Evolutionary conservation across 768 basidiomycete genomes (phyloP), one percentile per base, ranked within the genome.

Genomic region (Xerocomellus intermedius): DNA sequence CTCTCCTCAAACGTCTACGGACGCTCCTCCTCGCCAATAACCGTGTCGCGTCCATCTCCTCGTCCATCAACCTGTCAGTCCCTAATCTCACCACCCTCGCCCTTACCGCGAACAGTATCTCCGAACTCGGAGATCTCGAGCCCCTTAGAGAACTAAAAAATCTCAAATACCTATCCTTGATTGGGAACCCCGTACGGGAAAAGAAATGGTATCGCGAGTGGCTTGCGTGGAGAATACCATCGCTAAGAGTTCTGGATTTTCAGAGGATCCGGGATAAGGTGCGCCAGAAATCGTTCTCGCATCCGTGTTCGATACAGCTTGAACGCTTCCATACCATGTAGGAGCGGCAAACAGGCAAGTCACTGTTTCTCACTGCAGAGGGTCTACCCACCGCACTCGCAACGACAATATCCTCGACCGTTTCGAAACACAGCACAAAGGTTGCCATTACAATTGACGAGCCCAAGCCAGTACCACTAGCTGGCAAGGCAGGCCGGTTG

Each of bases 131-230:
- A 21, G 91, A 94, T 67, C 82, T 94, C 42, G 90, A 93, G 64
- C 85, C 92, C 21, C 77, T 93, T 48, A 89, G 84, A 69, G 88
- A 91, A 64, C 71, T 91, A 52, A 84, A 77, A 68, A 77, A 80
- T 36, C 83, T 96, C 61, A 83, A 85, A 69, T 91, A 86, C 67
- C 71, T 96, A 48, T 84, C 84, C 36, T 74, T 95, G 61, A 63
- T 91, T 59, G 92, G 91, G 22, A 91, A 91, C 63, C 91, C 94
- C 52, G 90, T 94, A 32, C 76, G 80, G 69, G 89, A 94, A 77
- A 90, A 89, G 80, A 91, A 93, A 83, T 91, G 89, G 85, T 96
- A 95, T 78, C 89, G 92, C 78, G 91, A 93, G 78, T 96, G 93
- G 93, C 83, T 94, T 79, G 85, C 90, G 64, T 93, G 85, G 84